These are phyloP conservation scores for Colletotrichum brevisporum DNA, from an alignment of 2,329 filamentous ascomycete genomes.

Conservation along the genomic window DNA sequence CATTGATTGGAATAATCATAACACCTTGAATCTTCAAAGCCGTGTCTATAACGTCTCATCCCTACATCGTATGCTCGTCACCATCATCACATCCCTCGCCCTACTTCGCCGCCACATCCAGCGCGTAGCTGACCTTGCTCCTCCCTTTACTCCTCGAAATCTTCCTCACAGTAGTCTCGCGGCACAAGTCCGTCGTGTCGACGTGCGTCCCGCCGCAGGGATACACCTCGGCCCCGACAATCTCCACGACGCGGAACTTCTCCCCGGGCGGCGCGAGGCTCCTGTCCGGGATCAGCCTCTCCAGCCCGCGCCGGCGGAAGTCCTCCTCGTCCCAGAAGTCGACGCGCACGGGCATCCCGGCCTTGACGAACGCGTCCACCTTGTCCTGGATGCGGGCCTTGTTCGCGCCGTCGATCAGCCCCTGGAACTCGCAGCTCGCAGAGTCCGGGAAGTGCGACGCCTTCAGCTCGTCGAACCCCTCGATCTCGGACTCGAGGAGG, in stretches of 20 bases:
- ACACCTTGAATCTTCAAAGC: background rate
- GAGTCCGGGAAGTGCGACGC: slow-evolving; percentile 79
- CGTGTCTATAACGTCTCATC: background rate
- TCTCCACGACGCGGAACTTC: slow-evolving; percentile 77
- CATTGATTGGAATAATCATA: background rate
- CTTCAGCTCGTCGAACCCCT: slow-evolving; percentile 75
- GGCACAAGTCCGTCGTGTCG: slow-evolving; percentile 68
- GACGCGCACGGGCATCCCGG: slow-evolving; percentile 71
- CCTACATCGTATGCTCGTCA: background rate
- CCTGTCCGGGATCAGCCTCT: slow-evolving; percentile 68
- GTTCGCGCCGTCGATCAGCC: slow-evolving; percentile 74
- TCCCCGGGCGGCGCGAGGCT: slow-evolving; percentile 61
- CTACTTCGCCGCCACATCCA: slow-evolving; percentile 17
- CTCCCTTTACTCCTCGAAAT: slow-evolving; percentile 75
- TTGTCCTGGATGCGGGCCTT: slow-evolving; percentile 73
- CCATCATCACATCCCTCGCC: too few relatives aligned
- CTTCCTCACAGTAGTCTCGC: slow-evolving; percentile 75
- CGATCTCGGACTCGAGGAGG: slow-evolving; percentile 66
- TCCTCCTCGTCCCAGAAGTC: slow-evolving; percentile 78
- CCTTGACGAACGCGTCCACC: slow-evolving; percentile 70
- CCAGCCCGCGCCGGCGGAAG: slow-evolving; percentile 67
- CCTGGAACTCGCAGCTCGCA: slow-evolving; percentile 77
- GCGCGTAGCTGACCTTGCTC: slow-evolving; percentile 68
- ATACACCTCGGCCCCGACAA: slow-evolving; percentile 78
- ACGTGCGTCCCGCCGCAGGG: slow-evolving; percentile 85